phyloP scores from a whole-genome alignment of 176 grass and related monocot genomes.

The Poa pratensis region DNA sequence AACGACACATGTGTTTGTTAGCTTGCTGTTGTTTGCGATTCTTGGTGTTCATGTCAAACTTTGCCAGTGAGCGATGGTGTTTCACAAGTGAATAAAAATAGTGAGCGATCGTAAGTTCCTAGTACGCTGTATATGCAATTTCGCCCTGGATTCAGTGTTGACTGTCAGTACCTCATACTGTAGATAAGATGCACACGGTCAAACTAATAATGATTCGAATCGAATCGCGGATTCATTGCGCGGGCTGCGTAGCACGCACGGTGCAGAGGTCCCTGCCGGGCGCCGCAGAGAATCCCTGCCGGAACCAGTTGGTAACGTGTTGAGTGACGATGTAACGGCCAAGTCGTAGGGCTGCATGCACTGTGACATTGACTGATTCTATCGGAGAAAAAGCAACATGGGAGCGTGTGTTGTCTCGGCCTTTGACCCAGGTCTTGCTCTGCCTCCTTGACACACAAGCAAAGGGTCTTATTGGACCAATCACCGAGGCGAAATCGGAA shows the following conservation, averaged over 20 bases:
- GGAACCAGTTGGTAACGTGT: slow-evolving; percentile 46
- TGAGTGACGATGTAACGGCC: slow-evolving; percentile 45
- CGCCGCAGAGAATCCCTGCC: slow-evolving; percentile 30
- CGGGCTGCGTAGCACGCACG: not conserved
- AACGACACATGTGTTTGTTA: not conserved
- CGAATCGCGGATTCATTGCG: slow-evolving; percentile 18
- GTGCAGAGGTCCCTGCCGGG: rapidly evolving
- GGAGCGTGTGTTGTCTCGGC: not conserved
- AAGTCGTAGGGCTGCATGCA: slow-evolving; percentile 9
- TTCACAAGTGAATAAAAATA: too few relatives aligned
- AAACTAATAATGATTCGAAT: too few relatives aligned
- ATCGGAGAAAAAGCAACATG: not conserved
- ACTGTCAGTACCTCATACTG: not conserved
- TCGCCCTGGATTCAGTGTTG: not conserved
- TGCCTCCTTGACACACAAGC: not conserved
- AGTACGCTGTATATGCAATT: not conserved
- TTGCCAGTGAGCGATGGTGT: not conserved
- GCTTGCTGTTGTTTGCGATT: not conserved
- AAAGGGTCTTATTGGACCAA: not conserved
- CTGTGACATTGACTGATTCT: not conserved
- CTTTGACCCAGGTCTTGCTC: slow-evolving; percentile 41
- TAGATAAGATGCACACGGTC: too few relatives aligned
- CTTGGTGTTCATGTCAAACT: not conserved
- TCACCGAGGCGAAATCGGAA: not conserved
- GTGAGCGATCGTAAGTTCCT: not conserved